Percentiles rank a stretch among this genome's conserved stretches.
These are phyloP conservation scores for Tillandsia leiboldiana DNA, from an alignment of 176 grass and related monocot species.

Conservation along the genomic window DNA sequence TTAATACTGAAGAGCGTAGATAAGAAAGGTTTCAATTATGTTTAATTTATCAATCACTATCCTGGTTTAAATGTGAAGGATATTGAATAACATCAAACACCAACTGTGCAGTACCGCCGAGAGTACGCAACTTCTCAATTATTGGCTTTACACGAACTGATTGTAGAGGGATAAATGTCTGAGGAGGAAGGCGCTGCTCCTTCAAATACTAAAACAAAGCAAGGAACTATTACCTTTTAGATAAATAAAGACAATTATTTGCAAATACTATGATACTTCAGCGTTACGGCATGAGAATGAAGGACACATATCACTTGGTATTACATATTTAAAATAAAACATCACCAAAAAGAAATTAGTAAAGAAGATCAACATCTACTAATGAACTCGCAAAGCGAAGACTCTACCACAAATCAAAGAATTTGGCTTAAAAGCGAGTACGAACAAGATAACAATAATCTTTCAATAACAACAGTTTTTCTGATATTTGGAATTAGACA, in stretches of 20 bases:
- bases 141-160: slow-evolving; percentile 86
- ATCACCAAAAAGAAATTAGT: background rate
- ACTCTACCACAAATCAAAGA: too few species aligned
- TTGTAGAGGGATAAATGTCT: slow-evolving; percentile 97
- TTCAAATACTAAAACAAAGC: slow-evolving; percentile 84
- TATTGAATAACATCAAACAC: slow-evolving; percentile 99
- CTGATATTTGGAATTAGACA: too few species aligned
- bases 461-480: too few species aligned
- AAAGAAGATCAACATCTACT: too few species aligned
- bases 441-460: too few species aligned
- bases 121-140: slow-evolving; percentile 76
- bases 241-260: background rate
- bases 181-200: slow-evolving; percentile 88
- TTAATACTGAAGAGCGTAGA: too few species aligned
- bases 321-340: background rate
- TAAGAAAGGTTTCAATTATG: background rate
- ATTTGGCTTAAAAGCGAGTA: too few species aligned
- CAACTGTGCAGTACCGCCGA: slow-evolving; percentile 78
- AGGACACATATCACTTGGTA: background rate
- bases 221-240: background rate
- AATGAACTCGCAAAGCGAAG: too few species aligned
- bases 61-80: slow-evolving; percentile 41
- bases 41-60: background rate
- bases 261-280: background rate
- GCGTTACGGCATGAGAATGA: background rate